Percentiles rank a stretch among this genome's conserved stretches.
Evolutionary conservation across 257 asterid genomes (phyloP).

Genomic region (Solanum corneliomulleri): DNA sequence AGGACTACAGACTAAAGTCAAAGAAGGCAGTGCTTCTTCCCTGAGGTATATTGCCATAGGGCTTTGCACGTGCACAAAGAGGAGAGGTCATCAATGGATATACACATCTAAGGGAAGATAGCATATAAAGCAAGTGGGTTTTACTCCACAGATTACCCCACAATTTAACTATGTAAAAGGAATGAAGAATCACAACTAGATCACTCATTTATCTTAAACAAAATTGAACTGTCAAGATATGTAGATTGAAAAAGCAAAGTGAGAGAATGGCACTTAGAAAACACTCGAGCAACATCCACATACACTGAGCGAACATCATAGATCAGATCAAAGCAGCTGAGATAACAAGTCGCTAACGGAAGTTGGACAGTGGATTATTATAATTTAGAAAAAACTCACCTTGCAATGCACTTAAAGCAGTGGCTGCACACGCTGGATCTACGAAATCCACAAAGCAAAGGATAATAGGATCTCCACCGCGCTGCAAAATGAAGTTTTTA

Average conservation of each 20-base stretch:
- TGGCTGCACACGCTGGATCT: conserved; percentile 51
- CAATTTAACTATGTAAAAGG: neutral
- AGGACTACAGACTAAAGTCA: neutral
- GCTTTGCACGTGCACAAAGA: neutral
- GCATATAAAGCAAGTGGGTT: neutral
- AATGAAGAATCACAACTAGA: neutral
- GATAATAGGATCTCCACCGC: conserved; percentile 41
- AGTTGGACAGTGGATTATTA: neutral
- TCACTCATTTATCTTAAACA: neutral
- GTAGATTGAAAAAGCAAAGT: neutral
- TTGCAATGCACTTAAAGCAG: conserved; percentile 49
- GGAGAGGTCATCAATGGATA: neutral
- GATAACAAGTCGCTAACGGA: neutral
- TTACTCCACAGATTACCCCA: neutral
- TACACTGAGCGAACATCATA: neutral
- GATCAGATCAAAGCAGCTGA: neutral
- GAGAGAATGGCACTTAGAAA: neutral
- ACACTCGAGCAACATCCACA: neutral
- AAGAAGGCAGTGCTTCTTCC: neutral
- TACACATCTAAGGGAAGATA: neutral
- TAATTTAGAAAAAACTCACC: conserved; percentile 11
- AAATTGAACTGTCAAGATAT: neutral
- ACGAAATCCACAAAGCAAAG: conserved; percentile 48
- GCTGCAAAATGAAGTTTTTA: conserved; percentile 19
- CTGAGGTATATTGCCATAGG: neutral